A percentile compares a stretch with the other conserved stretches of the same genome.
phyloP scores from a whole-genome alignment of 2,329 filamentous ascomycete species.

The Fusarium brevicatenulatum region DNA sequence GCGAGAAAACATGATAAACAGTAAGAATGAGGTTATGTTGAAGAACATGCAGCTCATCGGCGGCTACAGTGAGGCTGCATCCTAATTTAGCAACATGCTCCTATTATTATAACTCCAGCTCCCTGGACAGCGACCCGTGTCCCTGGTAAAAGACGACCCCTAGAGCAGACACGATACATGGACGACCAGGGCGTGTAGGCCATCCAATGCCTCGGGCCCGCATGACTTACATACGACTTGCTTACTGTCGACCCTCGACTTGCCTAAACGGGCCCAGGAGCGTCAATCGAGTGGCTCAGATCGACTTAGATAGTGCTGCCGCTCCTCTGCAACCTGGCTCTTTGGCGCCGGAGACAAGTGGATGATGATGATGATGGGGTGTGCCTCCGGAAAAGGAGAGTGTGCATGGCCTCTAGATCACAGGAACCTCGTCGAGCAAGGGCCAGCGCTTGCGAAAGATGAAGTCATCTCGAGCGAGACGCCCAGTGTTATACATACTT shows the following conservation, averaged over 20 bases:
- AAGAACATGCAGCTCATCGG: conserved; percentile 46
- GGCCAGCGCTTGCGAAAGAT: conserved; percentile 15
- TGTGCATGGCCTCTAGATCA: conserved; percentile 28
- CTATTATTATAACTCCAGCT: conserved; percentile 29
- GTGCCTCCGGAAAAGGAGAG: conserved; percentile 14
- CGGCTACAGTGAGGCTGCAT: conserved; percentile 51
- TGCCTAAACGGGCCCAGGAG: conserved; percentile 28
- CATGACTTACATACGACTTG: conserved; percentile 12
- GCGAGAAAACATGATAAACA: conserved; percentile 20
- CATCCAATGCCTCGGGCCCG: conserved; percentile 15
- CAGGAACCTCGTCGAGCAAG: conserved; percentile 23
- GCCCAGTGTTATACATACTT: conserved; percentile 26
- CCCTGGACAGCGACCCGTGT: background rate
- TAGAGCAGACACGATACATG: conserved; percentile 8
- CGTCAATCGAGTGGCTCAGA: conserved; percentile 33
- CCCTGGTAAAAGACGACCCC: conserved; percentile 3
- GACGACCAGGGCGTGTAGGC: conserved; percentile 20
- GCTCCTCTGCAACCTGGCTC: conserved; percentile 17
- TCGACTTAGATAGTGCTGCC: conserved; percentile 29
- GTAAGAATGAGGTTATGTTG: conserved; percentile 35
- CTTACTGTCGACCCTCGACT: conserved; percentile 14
- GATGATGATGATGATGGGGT: conserved; percentile 8
- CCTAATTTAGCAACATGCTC: conserved; percentile 51
- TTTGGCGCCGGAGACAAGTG: conserved; percentile 22
- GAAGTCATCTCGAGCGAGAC: conserved; percentile 34